Conservation (phyloP, 2,329 filamentous ascomycete genomes). For the Talaromyces verruculosus region DNA sequence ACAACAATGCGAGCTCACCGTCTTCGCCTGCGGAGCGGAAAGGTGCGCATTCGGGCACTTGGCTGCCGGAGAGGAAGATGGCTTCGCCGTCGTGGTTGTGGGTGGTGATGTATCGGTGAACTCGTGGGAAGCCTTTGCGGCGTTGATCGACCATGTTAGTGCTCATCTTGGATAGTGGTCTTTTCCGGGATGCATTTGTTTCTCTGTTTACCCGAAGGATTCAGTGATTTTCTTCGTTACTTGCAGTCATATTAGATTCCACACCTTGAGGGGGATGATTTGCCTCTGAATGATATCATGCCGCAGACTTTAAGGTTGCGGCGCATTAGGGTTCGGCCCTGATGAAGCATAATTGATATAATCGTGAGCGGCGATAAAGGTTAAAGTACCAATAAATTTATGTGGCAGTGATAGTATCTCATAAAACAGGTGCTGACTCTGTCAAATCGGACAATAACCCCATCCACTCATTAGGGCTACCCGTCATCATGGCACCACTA, state of each 20-base stretch:
- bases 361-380: background rate
- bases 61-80: slow-evolving; percentile 37
- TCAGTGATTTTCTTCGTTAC: too few relatives aligned
- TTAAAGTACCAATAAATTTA: background rate
- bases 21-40: slow-evolving; percentile 31
- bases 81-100: slow-evolving; percentile 39
- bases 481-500: slow-evolving; percentile 26
- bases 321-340: background rate
- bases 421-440: slow-evolving; percentile 20
- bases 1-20: slow-evolving; percentile 34
- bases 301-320: slow-evolving; percentile 11
- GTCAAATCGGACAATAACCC: slow-evolving; percentile 33
- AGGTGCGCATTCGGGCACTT: slow-evolving; percentile 36
- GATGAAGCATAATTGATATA: slow-evolving; percentile 3
- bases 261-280: background rate
- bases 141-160: slow-evolving; percentile 23
- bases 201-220: background rate
- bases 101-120: slow-evolving; percentile 42
- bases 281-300: slow-evolving; percentile 18
- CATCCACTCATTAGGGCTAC: slow-evolving; percentile 33
- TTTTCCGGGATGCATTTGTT: background rate
- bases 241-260: background rate
- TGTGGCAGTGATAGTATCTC: background rate
- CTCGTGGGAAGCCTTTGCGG: slow-evolving; percentile 32
- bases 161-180: slow-evolving; percentile 4